A percentile compares a stretch with the other conserved stretches of the same genome.
phyloP scores from a whole-genome alignment of 2,329 filamentous ascomycete species.

The Thyridium curvatum region DNA sequence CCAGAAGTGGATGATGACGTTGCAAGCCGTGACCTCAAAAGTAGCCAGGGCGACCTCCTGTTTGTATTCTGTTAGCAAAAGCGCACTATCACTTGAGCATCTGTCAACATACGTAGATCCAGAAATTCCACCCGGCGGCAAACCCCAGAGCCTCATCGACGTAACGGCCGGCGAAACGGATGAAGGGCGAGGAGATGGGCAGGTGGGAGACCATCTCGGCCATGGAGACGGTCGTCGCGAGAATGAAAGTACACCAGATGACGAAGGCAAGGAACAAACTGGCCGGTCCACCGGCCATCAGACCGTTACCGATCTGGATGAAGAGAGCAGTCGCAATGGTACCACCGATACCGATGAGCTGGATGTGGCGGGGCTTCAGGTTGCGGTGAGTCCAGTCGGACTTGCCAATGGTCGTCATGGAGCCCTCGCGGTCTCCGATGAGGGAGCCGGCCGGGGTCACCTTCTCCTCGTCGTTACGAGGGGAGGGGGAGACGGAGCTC shows the following conservation, averaged over 20 bases:
- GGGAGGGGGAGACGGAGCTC: too few species aligned
- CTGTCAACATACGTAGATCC: slow-evolving; percentile 40
- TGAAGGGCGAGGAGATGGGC: slow-evolving; percentile 72
- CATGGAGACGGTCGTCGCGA: slow-evolving; percentile 26
- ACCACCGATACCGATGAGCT: slow-evolving; percentile 53
- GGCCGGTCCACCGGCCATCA: slow-evolving; percentile 53
- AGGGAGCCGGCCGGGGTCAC: too few species aligned
- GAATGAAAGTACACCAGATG: slow-evolving; percentile 37
- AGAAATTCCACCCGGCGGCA: slow-evolving; percentile 69
- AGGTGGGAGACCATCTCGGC: slow-evolving; percentile 74
- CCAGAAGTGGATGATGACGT: slow-evolving; percentile 7
- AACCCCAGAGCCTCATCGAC: slow-evolving; percentile 72
- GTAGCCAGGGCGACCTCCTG: slow-evolving; percentile 58
- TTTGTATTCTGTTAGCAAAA: too few species aligned
- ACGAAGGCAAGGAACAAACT: slow-evolving; percentile 54
- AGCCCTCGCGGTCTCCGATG: slow-evolving; percentile 5
- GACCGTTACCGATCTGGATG: slow-evolving; percentile 51
- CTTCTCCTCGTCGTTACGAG: too few species aligned
- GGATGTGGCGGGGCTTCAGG: slow-evolving; percentile 51
- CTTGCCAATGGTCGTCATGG: slow-evolving; percentile 2
- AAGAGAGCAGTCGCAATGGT: slow-evolving; percentile 58
- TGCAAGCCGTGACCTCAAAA: slow-evolving; percentile 45
- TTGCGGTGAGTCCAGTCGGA: slow-evolving; percentile 41
- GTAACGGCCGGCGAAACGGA: slow-evolving; percentile 68
- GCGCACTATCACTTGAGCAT: too few species aligned